These are phyloP conservation scores for Flaveria linearis DNA, from an alignment of 129 eudicot species.

Conservation along the genomic window DNA sequence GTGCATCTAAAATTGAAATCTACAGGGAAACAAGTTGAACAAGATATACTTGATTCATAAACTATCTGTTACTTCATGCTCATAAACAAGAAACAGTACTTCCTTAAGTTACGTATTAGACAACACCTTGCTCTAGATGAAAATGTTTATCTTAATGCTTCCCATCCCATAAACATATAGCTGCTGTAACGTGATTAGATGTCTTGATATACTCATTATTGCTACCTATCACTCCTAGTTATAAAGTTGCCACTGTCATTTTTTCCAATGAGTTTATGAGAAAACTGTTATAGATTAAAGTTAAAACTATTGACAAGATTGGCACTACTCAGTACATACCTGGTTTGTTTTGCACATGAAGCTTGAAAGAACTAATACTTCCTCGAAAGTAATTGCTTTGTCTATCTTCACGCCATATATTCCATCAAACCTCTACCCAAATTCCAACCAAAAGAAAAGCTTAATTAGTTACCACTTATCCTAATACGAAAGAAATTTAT, in stretches of 20 bases:
- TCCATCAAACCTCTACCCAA: constrained; percentile 83
- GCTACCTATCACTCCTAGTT: not conserved
- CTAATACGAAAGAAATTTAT: not conserved
- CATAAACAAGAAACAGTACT: not conserved
- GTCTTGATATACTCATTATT: constrained; percentile 6
- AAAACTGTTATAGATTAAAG: not conserved
- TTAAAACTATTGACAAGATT: not conserved
- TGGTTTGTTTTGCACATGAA: constrained; percentile 89
- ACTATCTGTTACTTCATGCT: constrained; percentile 5
- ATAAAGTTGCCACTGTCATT: constrained; percentile 13
- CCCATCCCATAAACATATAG: constrained; percentile 6
- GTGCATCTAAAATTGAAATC: not conserved
- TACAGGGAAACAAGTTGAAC: constrained; percentile 6
- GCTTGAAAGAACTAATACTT: constrained; percentile 78
- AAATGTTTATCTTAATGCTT: constrained; percentile 17
- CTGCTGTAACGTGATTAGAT: constrained; percentile 4
- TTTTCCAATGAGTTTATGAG: constrained; percentile 4
- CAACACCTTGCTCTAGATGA: not conserved
- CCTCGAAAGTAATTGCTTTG: constrained; percentile 81
- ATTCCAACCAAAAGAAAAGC: constrained; percentile 26
- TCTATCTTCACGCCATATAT: constrained; percentile 83
- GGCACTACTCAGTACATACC: constrained; percentile 48
- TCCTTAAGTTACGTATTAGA: constrained; percentile 7
- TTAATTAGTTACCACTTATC: constrained; percentile 22
- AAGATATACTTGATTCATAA: not conserved